These are phyloP conservation scores for Xerocomellus intermedius DNA, from an alignment of 768 basidiomycete species.

Conservation along the genomic window DNA sequence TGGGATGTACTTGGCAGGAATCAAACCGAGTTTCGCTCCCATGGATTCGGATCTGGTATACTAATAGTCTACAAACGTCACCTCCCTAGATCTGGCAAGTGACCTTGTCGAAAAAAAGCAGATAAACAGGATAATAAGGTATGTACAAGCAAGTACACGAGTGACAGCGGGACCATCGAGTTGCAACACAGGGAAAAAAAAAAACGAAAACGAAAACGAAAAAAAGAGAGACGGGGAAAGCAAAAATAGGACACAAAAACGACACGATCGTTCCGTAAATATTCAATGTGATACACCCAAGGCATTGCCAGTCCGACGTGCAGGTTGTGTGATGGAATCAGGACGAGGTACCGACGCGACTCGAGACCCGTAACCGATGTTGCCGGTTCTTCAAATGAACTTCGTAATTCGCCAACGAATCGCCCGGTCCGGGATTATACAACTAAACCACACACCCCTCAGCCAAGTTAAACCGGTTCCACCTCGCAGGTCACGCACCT, in stretches of 20 bases:
- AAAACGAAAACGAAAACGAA: too few relatives aligned
- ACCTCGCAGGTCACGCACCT: slow-evolving; percentile 49
- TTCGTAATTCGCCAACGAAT: slow-evolving; percentile 87
- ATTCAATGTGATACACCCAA: slow-evolving; percentile 5
- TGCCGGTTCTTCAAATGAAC: slow-evolving; percentile 87
- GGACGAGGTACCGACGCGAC: slow-evolving; percentile 38
- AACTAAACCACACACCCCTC: slow-evolving; percentile 59
- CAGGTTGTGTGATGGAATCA: slow-evolving; percentile 15
- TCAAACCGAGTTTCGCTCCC: not conserved
- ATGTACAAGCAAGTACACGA: slow-evolving; percentile 35
- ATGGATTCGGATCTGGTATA: not conserved
- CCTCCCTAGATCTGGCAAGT: slow-evolving; percentile 6
- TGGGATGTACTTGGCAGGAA: not conserved
- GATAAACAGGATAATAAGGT: slow-evolving; percentile 38
- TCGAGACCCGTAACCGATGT: slow-evolving; percentile 73
- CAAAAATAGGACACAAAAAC: slow-evolving; percentile 7
- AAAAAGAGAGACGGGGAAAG: not conserved
- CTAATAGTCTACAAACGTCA: not conserved
- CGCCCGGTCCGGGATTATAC: slow-evolving; percentile 87
- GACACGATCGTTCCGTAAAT: slow-evolving; percentile 16
- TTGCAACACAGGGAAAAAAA: slow-evolving; percentile 17
- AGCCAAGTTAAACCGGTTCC: too few relatives aligned
- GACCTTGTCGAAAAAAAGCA: not conserved
- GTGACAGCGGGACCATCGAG: slow-evolving; percentile 17
- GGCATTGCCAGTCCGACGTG: too few relatives aligned